These are phyloP conservation scores for Gracilaria gracilis DNA, from an alignment of 23 red algal genomes.

Conservation along the genomic window DNA sequence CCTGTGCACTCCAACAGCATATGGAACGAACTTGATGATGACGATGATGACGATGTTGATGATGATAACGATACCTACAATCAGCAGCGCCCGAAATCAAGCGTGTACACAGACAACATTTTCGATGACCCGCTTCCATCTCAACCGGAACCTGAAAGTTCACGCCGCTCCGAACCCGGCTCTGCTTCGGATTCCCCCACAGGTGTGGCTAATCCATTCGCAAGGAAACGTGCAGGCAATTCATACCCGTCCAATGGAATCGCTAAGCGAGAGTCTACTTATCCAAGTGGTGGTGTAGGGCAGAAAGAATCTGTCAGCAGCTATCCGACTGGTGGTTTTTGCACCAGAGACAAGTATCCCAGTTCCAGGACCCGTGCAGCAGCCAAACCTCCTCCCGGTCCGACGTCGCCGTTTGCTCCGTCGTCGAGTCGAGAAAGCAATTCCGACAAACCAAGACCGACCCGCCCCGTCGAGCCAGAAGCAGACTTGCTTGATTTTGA, in stretches of 20 bases:
- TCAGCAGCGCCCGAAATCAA: slow-evolving; percentile 15
- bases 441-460: not conserved
- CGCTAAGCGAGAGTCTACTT: slow-evolving; percentile 51
- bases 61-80: slow-evolving; percentile 30
- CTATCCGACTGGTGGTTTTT: slow-evolving; percentile 50
- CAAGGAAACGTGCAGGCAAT: not conserved
- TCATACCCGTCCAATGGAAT: slow-evolving; percentile 71
- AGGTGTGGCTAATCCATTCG: slow-evolving; percentile 10
- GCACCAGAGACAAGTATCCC: slow-evolving; percentile 37
- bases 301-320: slow-evolving; percentile 61
- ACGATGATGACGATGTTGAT: slow-evolving; percentile 9
- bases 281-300: slow-evolving; percentile 63
- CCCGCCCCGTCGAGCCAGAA: slow-evolving; percentile 10
- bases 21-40: slow-evolving; percentile 40
- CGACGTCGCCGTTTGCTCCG: slow-evolving; percentile 31
- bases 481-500: slow-evolving; percentile 48
- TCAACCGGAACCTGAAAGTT: slow-evolving; percentile 16
- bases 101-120: slow-evolving; percentile 9
- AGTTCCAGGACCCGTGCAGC: slow-evolving; percentile 5
- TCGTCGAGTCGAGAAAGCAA: slow-evolving; percentile 42
- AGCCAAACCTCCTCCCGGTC: slow-evolving; percentile 24
- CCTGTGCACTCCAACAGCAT: slow-evolving; percentile 1
- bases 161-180: slow-evolving; percentile 9
- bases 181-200: slow-evolving; percentile 22
- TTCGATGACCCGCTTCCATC: slow-evolving; percentile 43